Evolutionary conservation across 768 basidiomycete species (phyloP).

Genomic region (Mycena epipterygia): DNA sequence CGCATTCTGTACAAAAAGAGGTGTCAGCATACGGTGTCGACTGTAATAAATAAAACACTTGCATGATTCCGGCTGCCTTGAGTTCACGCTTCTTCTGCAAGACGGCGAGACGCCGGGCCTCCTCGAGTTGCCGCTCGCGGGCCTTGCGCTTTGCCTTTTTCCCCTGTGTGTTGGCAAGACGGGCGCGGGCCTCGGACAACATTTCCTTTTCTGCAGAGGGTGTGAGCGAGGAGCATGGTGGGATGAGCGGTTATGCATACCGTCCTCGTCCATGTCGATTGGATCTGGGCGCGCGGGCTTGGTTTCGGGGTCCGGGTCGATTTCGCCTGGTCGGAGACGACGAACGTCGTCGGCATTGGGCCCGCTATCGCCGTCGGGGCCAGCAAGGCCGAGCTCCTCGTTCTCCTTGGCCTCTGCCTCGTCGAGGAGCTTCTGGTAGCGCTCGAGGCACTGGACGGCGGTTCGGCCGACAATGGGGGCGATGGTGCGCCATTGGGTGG

Average conservation of each 20-base stretch:
- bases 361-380: slow-evolving; percentile 83
- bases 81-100: slow-evolving; percentile 98
- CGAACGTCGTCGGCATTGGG: slow-evolving; percentile 96
- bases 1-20: slow-evolving; percentile 73
- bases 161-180: slow-evolving; percentile 98
- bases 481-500: slow-evolving; percentile 99
- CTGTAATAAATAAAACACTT: slow-evolving; percentile 44
- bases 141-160: slow-evolving; percentile 99
- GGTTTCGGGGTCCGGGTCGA: slow-evolving; percentile 99
- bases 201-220: slow-evolving; percentile 85
- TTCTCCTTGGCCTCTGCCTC: slow-evolving; percentile 98
- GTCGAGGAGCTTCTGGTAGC: slow-evolving; percentile 97
- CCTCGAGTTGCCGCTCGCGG: slow-evolving; percentile 96
- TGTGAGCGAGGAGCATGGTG: neutral
- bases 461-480: slow-evolving; percentile 98
- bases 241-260: neutral
- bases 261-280: slow-evolving; percentile 99
- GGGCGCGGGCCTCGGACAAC: slow-evolving; percentile 98
- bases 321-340: slow-evolving; percentile 92
- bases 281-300: slow-evolving; percentile 98
- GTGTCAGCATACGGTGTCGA: slow-evolving; percentile 15
- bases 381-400: slow-evolving; percentile 92
- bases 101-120: slow-evolving; percentile 93
- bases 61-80: slow-evolving; percentile 99
- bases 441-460: slow-evolving; percentile 96